These are phyloP conservation scores for Penicillium oxalicum DNA, from an alignment of 2,329 filamentous ascomycete genomes.

Conservation along the genomic window DNA sequence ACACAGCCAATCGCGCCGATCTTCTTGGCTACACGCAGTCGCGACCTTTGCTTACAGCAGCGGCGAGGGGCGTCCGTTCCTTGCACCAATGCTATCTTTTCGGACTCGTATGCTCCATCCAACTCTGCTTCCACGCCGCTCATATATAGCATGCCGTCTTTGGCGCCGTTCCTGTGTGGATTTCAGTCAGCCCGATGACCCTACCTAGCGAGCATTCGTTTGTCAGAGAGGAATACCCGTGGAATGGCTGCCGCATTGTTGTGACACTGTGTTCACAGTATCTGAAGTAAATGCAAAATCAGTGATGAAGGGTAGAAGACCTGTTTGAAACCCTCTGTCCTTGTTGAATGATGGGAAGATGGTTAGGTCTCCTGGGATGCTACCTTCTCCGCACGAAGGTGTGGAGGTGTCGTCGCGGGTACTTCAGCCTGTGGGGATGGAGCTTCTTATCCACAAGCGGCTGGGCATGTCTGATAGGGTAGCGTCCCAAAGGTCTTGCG, in stretches of 20 bases:
- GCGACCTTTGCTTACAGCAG: conserved; percentile 5
- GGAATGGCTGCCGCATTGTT: conserved; percentile 4
- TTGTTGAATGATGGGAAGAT: background rate
- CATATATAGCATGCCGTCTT: conserved; percentile 6
- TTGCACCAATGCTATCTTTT: conserved; percentile 5
- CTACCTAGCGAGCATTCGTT: background rate
- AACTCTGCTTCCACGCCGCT: background rate
- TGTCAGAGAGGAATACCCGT: background rate
- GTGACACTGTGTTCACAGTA: background rate
- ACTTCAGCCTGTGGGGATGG: too few species aligned
- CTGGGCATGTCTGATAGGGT: too few species aligned
- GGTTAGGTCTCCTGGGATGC: background rate
- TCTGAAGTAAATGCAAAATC: too few species aligned
- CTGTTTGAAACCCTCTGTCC: background rate
- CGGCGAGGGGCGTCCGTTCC: background rate
- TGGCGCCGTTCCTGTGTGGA: conserved; percentile 6
- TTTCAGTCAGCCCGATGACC: conserved; percentile 3
- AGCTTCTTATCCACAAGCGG: background rate
- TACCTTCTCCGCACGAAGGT: too few species aligned
- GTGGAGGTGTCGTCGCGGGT: background rate
- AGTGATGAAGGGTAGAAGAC: background rate
- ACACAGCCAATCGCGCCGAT: conserved; percentile 6
- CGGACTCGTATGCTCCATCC: conserved; percentile 6
- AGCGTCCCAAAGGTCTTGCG: too few species aligned
- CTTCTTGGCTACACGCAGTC: conserved; percentile 5